Evolutionary conservation across 306 rosid species (phyloP).

Genomic region (Potentilla sterilis): DNA sequence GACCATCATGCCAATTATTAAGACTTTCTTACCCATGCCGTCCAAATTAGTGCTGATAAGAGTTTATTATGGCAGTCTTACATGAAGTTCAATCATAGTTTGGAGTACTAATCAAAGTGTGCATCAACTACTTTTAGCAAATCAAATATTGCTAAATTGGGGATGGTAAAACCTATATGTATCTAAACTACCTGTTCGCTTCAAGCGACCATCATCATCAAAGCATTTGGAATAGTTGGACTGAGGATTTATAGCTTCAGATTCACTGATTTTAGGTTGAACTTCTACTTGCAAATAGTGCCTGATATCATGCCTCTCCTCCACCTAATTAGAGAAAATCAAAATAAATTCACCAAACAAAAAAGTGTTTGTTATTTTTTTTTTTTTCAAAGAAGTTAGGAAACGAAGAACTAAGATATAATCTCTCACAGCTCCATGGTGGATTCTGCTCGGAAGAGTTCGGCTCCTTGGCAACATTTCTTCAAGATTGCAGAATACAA

Average conservation of each 20-base stretch:
- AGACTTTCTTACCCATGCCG: not conserved
- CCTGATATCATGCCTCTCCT: slow-evolving; percentile 61
- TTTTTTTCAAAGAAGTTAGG: not conserved
- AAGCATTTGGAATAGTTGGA: slow-evolving; percentile 61
- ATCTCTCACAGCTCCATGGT: slow-evolving; percentile 61
- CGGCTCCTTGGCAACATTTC: slow-evolving; percentile 65
- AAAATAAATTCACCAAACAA: not conserved
- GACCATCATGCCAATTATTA: not conserved
- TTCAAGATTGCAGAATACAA: slow-evolving; percentile 4
- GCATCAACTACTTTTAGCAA: not conserved
- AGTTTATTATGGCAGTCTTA: not conserved
- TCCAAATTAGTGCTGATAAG: not conserved
- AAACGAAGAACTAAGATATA: not conserved
- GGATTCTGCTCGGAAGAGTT: slow-evolving; percentile 77
- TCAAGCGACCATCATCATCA: slow-evolving; percentile 79
- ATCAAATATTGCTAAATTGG: not conserved
- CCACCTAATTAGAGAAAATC: slow-evolving; percentile 36
- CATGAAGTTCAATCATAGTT: not conserved
- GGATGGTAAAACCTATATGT: not conserved
- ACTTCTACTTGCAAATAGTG: slow-evolving; percentile 60
- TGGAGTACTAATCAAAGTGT: not conserved
- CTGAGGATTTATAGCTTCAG: slow-evolving; percentile 38
- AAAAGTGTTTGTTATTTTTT: not conserved
- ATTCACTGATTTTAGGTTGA: slow-evolving; percentile 44
- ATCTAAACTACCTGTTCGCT: slow-evolving; percentile 55